These are phyloP conservation scores for Fomitopsis betulina DNA, from an alignment of 1,284 basidiomycete species.

Conservation along the genomic window DNA sequence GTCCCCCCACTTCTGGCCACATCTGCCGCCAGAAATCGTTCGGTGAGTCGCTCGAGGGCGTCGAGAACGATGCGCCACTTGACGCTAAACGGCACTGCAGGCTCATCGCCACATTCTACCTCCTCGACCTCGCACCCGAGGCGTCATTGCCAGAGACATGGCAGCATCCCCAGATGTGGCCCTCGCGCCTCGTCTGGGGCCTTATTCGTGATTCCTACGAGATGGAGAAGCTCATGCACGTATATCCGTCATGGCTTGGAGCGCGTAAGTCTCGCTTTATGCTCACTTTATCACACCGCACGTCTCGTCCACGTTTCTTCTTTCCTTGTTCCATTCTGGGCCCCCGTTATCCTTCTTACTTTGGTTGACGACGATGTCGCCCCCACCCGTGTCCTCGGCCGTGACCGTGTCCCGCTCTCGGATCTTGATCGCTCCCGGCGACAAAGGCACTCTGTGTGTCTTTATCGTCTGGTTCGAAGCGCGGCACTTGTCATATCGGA, in stretches of 20 bases:
- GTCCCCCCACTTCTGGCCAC: constrained; percentile 60
- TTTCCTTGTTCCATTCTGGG: constrained; percentile 1
- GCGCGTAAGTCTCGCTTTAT: constrained; percentile 36
- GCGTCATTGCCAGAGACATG: constrained; percentile 52
- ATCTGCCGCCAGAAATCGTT: constrained; percentile 66
- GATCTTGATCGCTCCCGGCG: background rate
- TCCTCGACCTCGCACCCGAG: constrained; percentile 42
- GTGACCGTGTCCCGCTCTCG: background rate
- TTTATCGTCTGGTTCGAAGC: background rate
- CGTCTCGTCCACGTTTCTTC: background rate
- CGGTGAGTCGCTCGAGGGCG: constrained; percentile 36
- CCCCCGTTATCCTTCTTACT: background rate
- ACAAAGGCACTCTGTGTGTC: background rate
- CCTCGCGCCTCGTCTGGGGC: constrained; percentile 52
- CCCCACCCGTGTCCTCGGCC: background rate
- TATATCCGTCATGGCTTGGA: constrained; percentile 38
- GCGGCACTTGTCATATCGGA: background rate
- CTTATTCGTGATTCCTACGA: constrained; percentile 48
- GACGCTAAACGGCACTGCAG: constrained; percentile 31
- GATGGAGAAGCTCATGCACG: constrained; percentile 57
- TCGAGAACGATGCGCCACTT: constrained; percentile 21
- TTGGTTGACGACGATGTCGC: background rate
- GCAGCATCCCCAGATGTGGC: constrained; percentile 54
- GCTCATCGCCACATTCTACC: constrained; percentile 56
- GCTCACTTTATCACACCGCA: background rate